phyloP scores from a whole-genome alignment of 306 rosid genomes.

The Boehmeria nivea region DNA sequence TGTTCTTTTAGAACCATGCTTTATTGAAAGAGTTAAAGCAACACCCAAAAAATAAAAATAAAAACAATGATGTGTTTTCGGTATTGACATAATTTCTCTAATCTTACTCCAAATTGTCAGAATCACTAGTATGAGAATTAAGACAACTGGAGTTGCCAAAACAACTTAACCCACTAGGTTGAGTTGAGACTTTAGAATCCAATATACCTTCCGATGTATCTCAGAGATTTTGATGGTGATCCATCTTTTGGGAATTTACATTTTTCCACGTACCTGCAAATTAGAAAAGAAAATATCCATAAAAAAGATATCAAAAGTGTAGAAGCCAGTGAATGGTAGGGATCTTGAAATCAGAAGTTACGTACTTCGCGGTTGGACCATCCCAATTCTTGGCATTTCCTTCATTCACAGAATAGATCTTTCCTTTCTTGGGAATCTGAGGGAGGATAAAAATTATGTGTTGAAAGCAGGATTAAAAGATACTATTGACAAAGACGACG shows the following conservation, averaged over 20 bases:
- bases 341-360: conserved; percentile 18
- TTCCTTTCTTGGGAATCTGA: conserved; percentile 87
- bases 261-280: conserved; percentile 61
- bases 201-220: conserved; percentile 93
- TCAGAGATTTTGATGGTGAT: conserved; percentile 79
- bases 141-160: no score
- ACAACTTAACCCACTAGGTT: no score
- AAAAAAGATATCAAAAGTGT: conserved; percentile 16
- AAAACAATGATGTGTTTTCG: no score
- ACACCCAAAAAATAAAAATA: no score
- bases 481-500: not conserved
- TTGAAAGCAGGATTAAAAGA: not conserved
- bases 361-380: conserved; percentile 71
- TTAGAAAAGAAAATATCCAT: conserved; percentile 7
- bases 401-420: conserved; percentile 94
- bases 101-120: no score
- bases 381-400: conserved; percentile 99
- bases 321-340: not conserved
- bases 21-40: not conserved
- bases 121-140: no score
- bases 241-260: conserved; percentile 94
- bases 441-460: conserved; percentile 17
- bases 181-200: no score
- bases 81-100: no score
- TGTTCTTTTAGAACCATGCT: no score